A percentile compares a stretch with the other conserved stretches of the same genome.
phyloP scores from a whole-genome alignment of 441 rosid species.

The Erodium chrysanthum region DNA sequence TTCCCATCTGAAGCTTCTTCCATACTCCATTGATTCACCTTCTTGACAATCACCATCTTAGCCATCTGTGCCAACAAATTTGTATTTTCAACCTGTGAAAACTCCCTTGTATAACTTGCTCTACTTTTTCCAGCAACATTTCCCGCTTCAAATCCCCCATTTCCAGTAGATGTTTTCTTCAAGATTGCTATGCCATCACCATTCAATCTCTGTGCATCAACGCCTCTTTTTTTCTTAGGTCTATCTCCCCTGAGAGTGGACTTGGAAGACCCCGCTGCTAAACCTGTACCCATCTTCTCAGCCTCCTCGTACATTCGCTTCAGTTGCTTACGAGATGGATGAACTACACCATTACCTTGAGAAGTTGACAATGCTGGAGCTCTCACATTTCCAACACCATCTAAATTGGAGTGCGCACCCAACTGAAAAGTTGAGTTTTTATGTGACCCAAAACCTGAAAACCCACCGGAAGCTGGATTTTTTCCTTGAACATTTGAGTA shows the following conservation, averaged over 20 bases:
- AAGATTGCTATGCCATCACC: slow-evolving; percentile 5
- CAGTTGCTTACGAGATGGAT: slow-evolving; percentile 23
- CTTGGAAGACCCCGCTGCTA: slow-evolving; percentile 18
- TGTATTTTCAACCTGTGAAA: slow-evolving; percentile 21
- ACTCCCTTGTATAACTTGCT: slow-evolving; percentile 15
- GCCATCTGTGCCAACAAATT: slow-evolving; percentile 34
- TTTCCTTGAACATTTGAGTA: no score
- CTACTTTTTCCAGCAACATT: slow-evolving; percentile 10
- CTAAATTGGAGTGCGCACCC: no score
- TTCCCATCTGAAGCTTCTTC: slow-evolving; percentile 16
- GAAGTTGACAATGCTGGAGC: no score
- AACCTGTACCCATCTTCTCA: slow-evolving; percentile 19
- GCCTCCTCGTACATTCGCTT: slow-evolving; percentile 25
- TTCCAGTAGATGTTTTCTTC: neutral
- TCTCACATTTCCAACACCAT: no score
- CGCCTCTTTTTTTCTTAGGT: slow-evolving; percentile 31
- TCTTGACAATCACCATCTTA: slow-evolving; percentile 21
- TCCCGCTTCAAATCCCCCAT: slow-evolving; percentile 8
- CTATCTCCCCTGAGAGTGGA: slow-evolving; percentile 19
- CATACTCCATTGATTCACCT: slow-evolving; percentile 18
- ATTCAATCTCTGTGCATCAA: slow-evolving; percentile 17
- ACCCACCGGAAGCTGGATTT: no score
- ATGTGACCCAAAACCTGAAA: no score
- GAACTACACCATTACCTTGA: slow-evolving; percentile 3
- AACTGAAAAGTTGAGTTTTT: no score